Evolutionary conservation across 257 asterid genomes (phyloP), one percentile per base, ranked within the genome.

Genomic region (Salvia splendens): DNA sequence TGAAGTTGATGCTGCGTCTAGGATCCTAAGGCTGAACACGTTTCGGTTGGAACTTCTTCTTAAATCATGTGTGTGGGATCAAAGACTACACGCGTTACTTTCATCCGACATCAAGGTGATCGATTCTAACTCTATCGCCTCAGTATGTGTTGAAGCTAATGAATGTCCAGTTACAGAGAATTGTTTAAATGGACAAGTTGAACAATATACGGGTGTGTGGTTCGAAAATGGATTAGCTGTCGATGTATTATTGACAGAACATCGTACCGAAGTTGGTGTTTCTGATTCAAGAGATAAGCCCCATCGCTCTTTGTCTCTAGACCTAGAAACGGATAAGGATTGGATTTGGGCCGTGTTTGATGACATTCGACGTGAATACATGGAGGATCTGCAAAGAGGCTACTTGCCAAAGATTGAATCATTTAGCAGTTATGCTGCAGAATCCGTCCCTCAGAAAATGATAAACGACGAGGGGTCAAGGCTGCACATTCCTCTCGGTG

Each of bases 51-150:
- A 73, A 58, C 96, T 93, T 74, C 78, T 87, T 64, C 87, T 93
- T 4, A 90, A 80, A 77, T 83, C 97, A 43, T 80, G 79, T 43
- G 66, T 88, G 68, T 93, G 98, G 98, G 95, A 88, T 81, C 87
- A 61, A 73, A 88, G 98, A 60, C 84, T 93, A 11, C 87, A 80
- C 54, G 78, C 85, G 55, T 73, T 92, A 35, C 86, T 76, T 61
- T 87, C 97, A 5, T 76, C 88, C 11, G 85, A 78, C 61, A 76
- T 79, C 54, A 69, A 65, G 62, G 80, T 58, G 55, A 38, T 71
- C n/a, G 63, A 69, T 32, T 4, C 67, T 20, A 73, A 69, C 66
- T 54, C 81, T 3, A 42, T 63, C 16, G 75, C 63, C 61, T 45
- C 73, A 61, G 16, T 82, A 64, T 51, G 6, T 69, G 16, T 69